These are phyloP conservation scores for Candida andamanensis DNA, from an alignment of 805 yeast species.

Conservation along the genomic window DNA sequence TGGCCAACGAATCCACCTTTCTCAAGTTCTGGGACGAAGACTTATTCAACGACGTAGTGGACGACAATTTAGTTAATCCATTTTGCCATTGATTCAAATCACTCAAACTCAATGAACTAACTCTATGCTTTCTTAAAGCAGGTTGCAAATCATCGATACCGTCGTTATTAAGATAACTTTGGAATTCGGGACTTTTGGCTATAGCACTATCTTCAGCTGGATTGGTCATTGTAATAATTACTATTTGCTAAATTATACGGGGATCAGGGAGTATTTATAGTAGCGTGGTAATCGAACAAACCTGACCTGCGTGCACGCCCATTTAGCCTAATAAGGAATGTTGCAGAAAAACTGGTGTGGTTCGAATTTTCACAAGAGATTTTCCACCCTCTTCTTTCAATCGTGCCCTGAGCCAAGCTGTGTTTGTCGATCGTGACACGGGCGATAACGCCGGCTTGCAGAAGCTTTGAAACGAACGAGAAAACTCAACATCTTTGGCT, in stretches of 20 bases:
- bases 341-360: too few relatives aligned
- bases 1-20: conserved; percentile 41
- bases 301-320: too few relatives aligned
- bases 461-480: too few relatives aligned
- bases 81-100: conserved; percentile 62
- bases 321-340: too few relatives aligned
- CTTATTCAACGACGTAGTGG: conserved; percentile 32
- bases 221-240: not conserved
- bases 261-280: not conserved
- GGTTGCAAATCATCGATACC: conserved; percentile 68
- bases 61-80: conserved; percentile 37
- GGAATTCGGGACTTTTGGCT: conserved; percentile 20
- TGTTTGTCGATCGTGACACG: too few relatives aligned
- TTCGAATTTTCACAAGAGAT: too few relatives aligned
- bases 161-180: conserved; percentile 65
- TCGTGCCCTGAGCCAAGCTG: too few relatives aligned
- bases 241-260: not conserved
- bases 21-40: conserved; percentile 31
- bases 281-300: too few relatives aligned
- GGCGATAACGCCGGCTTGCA: too few relatives aligned
- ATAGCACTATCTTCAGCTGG: not conserved
- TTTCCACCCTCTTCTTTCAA: too few relatives aligned
- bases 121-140: conserved; percentile 54
- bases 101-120: conserved; percentile 61
- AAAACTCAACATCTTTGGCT: too few relatives aligned